Base-by-base conservation (phyloP, 495 filamentous ascomycete genomes). In the Talaromyces ruber region DNA sequence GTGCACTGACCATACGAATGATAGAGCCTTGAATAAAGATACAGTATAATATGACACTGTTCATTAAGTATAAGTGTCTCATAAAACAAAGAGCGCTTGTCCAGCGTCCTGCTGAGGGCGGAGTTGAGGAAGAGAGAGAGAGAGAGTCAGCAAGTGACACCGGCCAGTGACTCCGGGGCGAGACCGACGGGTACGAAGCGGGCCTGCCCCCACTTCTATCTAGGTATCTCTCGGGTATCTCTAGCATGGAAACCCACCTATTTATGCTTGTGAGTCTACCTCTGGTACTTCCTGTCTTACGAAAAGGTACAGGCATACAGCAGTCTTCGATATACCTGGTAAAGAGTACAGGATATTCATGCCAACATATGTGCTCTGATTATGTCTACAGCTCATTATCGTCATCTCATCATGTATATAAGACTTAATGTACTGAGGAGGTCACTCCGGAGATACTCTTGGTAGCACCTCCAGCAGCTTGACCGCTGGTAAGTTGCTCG, bases 401-500 rank as follows among this genome's bases (percentile, higher is more conserved):
- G 43, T 47, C 43, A 22, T 47, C 43, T 47, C 18, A 29, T 54
- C 22, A 57, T 32, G 24, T 57, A 30, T 57, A 25, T 16, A 30
- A 22, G 26, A 16, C 29, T 57, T 18, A 57, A 34, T 57, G 54
- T 57, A 57, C 28, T 6, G 54, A 29, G 5, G 59, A 45, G 12
- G 58, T 43, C 58, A 59, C 58, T 43, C 32, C 37, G 5, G 24
- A 59, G 25, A 29, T 24, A 22, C 58, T 43, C 58, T 59, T 59
- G n/a, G 58, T 37, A 37, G 16, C 30, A n/a, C 30, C 24, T 2
- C 32, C 58, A 21, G 32, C 24, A 22, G 60, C 18, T 26, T n/a
- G 30, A 47, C 81, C 80, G 59, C 74, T 76, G 2, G 86, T 86
- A 61, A 98, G 84, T 58, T 91, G 85, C 72, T 98, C 94, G 64